Conservation (phyloP, 495 filamentous ascomycete species). For the Talaromyces liani region DNA sequence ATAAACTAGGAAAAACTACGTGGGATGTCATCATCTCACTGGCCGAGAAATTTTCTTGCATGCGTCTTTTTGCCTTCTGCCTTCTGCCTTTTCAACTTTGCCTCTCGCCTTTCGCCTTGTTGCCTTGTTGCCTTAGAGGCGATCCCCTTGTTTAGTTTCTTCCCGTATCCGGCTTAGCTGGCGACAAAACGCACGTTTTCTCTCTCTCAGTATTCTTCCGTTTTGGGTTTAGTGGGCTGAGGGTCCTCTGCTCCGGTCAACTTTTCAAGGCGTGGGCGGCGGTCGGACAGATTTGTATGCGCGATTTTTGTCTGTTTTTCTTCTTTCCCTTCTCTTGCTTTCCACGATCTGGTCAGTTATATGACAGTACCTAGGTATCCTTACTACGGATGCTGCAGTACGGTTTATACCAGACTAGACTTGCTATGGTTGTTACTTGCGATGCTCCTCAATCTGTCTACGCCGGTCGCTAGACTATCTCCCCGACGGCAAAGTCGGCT, state of each 20-base stretch:
- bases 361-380: neutral
- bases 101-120: neutral
- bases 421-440: conserved; percentile 1
- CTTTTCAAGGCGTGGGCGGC: neutral
- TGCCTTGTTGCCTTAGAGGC: neutral
- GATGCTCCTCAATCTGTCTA: too few species aligned
- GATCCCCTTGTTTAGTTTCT: neutral
- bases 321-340: neutral
- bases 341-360: neutral
- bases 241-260: neutral
- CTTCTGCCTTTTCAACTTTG: neutral
- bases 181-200: neutral
- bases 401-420: neutral
- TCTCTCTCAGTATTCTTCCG: neutral
- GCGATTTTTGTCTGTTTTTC: conserved; percentile 4
- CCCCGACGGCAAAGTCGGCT: neutral
- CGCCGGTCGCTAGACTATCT: neutral
- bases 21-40: neutral
- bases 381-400: neutral
- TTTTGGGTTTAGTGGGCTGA: neutral
- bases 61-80: neutral
- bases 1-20: neutral
- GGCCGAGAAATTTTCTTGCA: neutral
- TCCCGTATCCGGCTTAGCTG: neutral
- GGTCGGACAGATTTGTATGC: conserved; percentile 9